Base-by-base conservation (phyloP, 768 basidiomycete species). In the Bullera alba region DNA sequence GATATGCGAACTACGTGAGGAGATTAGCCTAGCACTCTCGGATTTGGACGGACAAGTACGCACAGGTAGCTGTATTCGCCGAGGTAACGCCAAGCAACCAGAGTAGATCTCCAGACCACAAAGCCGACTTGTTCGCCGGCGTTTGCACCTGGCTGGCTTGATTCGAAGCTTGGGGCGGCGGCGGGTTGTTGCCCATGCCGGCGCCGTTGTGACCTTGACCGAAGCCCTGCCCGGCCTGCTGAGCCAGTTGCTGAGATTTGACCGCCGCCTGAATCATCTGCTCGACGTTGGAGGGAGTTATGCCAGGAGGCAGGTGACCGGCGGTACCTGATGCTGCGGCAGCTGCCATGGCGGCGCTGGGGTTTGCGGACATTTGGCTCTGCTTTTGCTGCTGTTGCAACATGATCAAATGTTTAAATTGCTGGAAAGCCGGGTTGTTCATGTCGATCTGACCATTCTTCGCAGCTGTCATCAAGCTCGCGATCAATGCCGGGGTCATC, bases 351-450 rank as follows among this genome's bases (percentile, higher is more conserved):
- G 21, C 21, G 21, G 10, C 21, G 12, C 12, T 41, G 10, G 38
- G 14, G 12, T 41, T 12, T 22, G 10, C 8, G 12, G 38, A 14
- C 12, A 8, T 19, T 19, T 43, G 19, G 6, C 28, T 7, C 26
- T 27, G 42, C 12, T 28, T 6, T 43, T 43, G 42, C 26, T 43
- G 42, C 21, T 43, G 42, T 28, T 43, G 42, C 26, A 43, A 19
- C 25, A 43, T 26, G 7, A 43, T 43, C 10, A 43, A 14, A 28
- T 43, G 22, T 19, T 43, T 43, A 26, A 43, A 43, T 28, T 43
- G 42, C 42, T 43, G 42, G 7, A 43, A 19, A 6, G 42, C 42
- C 5, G 42, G 42, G 14, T 25, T 26, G 42, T 43, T 43, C 8
- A 43, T 12, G 26, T 43, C 42, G 26, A 43, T 43, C 23, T 43